These are phyloP conservation scores for Fistulinella staudtii DNA, from an alignment of 1,284 basidiomycete genomes.

Conservation along the genomic window DNA sequence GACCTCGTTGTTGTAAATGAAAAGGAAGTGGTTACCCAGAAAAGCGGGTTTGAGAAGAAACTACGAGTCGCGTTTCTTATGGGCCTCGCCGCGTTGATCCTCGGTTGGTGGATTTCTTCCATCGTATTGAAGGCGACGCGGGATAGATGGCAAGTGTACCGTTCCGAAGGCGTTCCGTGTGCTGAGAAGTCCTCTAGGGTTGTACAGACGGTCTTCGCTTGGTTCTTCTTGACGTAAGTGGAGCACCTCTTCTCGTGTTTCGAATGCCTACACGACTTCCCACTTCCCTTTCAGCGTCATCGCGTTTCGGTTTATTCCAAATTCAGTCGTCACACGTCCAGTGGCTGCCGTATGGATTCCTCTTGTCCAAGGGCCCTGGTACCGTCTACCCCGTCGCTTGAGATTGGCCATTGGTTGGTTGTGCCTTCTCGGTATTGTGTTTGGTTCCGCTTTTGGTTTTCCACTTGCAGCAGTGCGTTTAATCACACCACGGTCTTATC, in stretches of 20 bases:
- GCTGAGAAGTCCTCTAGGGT: conserved; percentile 43
- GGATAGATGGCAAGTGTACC: conserved; percentile 56
- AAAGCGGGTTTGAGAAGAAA: conserved; percentile 22
- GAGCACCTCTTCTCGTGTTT: background rate
- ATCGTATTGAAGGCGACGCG: conserved; percentile 65
- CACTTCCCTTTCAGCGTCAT: conserved; percentile 51
- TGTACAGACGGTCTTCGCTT: conserved; percentile 74
- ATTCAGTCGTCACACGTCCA: conserved; percentile 60
- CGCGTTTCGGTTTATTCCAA: conserved; percentile 76
- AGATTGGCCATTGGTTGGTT: conserved; percentile 70
- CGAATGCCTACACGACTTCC: background rate
- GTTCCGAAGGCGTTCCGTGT: conserved; percentile 1
- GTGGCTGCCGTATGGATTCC: conserved; percentile 65
- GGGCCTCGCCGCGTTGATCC: conserved; percentile 54
- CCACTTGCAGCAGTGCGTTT: conserved; percentile 49
- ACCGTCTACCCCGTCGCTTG: conserved; percentile 52
- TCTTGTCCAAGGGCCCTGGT: conserved; percentile 63
- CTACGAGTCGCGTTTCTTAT: conserved; percentile 45
- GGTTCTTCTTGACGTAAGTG: conserved; percentile 69
- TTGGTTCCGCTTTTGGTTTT: conserved; percentile 83
- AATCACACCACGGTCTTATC: background rate
- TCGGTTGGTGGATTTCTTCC: conserved; percentile 80
- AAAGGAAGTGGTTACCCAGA: conserved; percentile 16
- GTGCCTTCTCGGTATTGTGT: conserved; percentile 66
- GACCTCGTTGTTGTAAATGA: conserved; percentile 23